phyloP scores from a whole-genome alignment of 1,284 basidiomycete genomes.

The Trichosporon faecale region DNA sequence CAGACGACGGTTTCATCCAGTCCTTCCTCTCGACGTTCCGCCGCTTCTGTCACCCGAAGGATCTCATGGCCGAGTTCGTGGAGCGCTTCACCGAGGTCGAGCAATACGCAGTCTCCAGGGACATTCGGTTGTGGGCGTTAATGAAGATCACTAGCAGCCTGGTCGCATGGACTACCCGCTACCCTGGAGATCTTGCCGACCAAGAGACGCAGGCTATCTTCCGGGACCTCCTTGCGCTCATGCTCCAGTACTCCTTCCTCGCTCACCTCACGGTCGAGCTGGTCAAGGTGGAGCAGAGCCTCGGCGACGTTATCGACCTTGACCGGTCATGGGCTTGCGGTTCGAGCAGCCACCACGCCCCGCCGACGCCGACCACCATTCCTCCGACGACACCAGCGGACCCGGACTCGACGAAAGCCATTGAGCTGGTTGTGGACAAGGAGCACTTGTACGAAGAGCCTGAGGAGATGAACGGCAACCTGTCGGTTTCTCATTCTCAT shows the following conservation, averaged over 20 bases:
- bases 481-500: constrained; percentile 11
- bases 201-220: constrained; percentile 30
- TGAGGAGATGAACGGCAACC: constrained; percentile 18
- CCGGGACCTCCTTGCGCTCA: constrained; percentile 34
- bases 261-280: constrained; percentile 47
- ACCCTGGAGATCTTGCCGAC: constrained; percentile 47
- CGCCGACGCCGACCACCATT: background rate
- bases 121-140: constrained; percentile 44
- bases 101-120: constrained; percentile 35
- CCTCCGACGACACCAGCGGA: background rate
- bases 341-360: background rate
- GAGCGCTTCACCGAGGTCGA: constrained; percentile 40
- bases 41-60: constrained; percentile 42
- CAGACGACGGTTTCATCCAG: constrained; percentile 40
- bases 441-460: constrained; percentile 17
- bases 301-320: constrained; percentile 34
- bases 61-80: constrained; percentile 44
- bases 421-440: constrained; percentile 22
- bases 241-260: constrained; percentile 43
- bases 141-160: constrained; percentile 48
- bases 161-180: constrained; percentile 43
- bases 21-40: constrained; percentile 50
- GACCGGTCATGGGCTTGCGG: constrained; percentile 44
- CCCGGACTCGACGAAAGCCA: background rate
- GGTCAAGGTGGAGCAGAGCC: constrained; percentile 31